Evolutionary conservation across 768 basidiomycete genomes (phyloP).

Genomic region (Lactarius pseudohatsudake): DNA sequence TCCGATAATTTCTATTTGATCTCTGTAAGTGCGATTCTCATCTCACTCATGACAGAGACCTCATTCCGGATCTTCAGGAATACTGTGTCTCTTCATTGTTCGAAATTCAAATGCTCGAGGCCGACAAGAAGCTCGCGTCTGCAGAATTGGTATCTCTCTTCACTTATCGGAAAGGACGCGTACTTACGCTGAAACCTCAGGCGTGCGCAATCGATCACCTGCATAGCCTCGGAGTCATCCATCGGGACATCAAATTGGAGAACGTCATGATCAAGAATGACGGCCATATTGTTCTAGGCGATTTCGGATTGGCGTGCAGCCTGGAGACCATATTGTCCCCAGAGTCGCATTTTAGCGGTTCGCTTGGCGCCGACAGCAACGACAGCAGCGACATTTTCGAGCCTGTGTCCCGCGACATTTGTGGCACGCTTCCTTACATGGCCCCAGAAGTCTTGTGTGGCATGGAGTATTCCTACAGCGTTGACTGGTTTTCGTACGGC

Average conservation of each 20-base stretch:
- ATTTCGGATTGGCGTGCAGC: constrained; percentile 58
- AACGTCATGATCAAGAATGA: constrained; percentile 89
- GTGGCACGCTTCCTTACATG: constrained; percentile 27
- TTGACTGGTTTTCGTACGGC: constrained; percentile 28
- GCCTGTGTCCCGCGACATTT: constrained; percentile 11
- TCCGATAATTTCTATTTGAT: constrained; percentile 30
- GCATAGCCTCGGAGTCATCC: constrained; percentile 89
- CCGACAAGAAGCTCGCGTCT: constrained; percentile 35
- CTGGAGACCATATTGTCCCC: constrained; percentile 7
- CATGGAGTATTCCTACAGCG: constrained; percentile 23
- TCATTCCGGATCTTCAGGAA: constrained; percentile 24
- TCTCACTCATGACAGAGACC: background rate
- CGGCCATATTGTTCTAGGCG: constrained; percentile 87
- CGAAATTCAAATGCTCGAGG: constrained; percentile 15
- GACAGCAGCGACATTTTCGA: background rate
- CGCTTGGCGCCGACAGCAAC: background rate
- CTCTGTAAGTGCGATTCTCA: constrained; percentile 27
- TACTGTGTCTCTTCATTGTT: constrained; percentile 29
- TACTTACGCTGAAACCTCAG: constrained; percentile 17
- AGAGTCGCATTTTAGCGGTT: background rate
- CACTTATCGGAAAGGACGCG: background rate
- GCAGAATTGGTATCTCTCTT: constrained; percentile 37
- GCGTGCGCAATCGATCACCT: constrained; percentile 76
- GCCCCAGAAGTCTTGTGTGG: constrained; percentile 25
- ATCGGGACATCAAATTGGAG: constrained; percentile 95